Base-by-base conservation (phyloP, 2,329 filamentous ascomycete species). In the Cladosporium austrohemisphaericum region DNA sequence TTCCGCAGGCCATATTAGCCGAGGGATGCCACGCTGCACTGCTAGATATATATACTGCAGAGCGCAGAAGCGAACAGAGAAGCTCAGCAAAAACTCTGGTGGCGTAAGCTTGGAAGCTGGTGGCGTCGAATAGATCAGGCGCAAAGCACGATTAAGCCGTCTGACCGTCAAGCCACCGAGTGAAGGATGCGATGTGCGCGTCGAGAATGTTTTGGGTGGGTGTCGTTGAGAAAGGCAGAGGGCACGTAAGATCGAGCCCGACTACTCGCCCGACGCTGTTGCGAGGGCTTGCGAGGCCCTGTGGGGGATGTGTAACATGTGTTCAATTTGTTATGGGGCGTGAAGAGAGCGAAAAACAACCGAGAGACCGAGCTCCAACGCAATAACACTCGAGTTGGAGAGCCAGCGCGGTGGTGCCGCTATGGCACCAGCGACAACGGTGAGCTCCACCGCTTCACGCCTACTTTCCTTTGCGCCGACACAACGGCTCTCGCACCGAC, bases 11-110 rank as follows among this genome's bases (percentile, higher is more conserved):
- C 22, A 40, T 18, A 40, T 40, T 40, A 40, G 36, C 36, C 36
- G 36, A 13, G 25, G 36, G 10, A 26, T 13, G n/a, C n/a, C 20
- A 40, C n/a, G n/a, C 36, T 22, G n/a, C 22, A 40, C 14, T 26
- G n/a, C 28, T 23, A 16, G 9, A 26, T 28, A 28, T 19, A 26
- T 25, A 16, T 14, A 19, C 22, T 3, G 5, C 29, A 23, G 32
- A 25, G 16, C 31, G 33, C 44, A 47, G 32, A 38, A 38, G 44
- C 44, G 44, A 38, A 18, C 16, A 8, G 44, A 47, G 18, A 47
- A 47, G 44, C 44, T 38, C 44, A 29, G 23, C 33, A 28, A 28
- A 37, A 31, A 37, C 22, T 29, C 22, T 16, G 10, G 25, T 23
- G 44, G 23, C 44, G 19, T 11, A 31, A 38, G 44, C 44, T 47